These are phyloP conservation scores for Emergomyces orientalis DNA, from an alignment of 2,329 filamentous ascomycete genomes.

Conservation along the genomic window DNA sequence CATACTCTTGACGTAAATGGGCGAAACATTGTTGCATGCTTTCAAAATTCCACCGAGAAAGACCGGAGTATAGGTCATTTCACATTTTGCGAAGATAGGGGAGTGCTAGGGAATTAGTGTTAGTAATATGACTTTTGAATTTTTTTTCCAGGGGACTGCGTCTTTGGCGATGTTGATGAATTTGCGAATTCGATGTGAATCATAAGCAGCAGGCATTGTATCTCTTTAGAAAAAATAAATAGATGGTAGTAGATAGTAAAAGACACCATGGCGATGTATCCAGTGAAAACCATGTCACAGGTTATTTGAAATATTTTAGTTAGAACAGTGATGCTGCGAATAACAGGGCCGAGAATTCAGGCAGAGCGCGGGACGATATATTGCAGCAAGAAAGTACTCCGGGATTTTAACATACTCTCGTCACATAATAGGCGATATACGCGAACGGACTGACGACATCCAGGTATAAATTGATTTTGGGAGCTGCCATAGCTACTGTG, in stretches of 20 bases:
- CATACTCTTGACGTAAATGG: slow-evolving; percentile 48
- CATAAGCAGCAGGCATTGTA: background rate
- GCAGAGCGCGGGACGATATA: background rate
- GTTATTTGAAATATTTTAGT: background rate
- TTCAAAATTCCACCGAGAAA: slow-evolving; percentile 54
- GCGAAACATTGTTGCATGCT: slow-evolving; percentile 44
- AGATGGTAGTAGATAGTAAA: background rate
- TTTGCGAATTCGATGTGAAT: background rate
- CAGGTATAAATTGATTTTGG: slow-evolving; percentile 49
- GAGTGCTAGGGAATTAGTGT: slow-evolving; percentile 38
- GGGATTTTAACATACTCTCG: slow-evolving; percentile 36
- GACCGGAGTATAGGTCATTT: slow-evolving; percentile 50
- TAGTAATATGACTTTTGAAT: background rate
- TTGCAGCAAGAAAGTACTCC: background rate
- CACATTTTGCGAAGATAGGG: slow-evolving; percentile 45
- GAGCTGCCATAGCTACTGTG: slow-evolving; percentile 33
- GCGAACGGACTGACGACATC: slow-evolving; percentile 53
- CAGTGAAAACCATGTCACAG: background rate
- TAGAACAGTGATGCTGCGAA: background rate
- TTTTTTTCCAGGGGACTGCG: background rate
- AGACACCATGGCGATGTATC: background rate
- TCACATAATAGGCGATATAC: slow-evolving; percentile 50
- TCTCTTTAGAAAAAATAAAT: background rate
- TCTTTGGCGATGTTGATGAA: background rate
- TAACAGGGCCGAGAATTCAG: background rate